Base-by-base conservation (phyloP, 768 basidiomycete genomes). In the Calocybe cyanea region DNA sequence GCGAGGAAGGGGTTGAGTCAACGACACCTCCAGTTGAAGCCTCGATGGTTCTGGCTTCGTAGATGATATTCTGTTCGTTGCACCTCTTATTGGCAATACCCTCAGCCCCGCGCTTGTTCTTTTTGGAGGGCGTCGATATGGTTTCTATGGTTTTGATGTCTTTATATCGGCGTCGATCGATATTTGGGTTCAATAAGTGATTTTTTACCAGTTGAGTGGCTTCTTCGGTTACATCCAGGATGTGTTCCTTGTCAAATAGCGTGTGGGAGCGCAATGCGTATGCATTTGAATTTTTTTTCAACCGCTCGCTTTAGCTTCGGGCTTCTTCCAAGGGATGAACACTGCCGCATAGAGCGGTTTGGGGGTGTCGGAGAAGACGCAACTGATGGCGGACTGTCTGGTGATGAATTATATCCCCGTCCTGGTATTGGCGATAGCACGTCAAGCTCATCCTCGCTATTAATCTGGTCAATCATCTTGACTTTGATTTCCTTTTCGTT, bases 361-460 rank as follows among this genome's bases (percentile, higher is more conserved):
- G 18, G 10, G 24, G 15, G 24, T 3, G 21, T 25, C 14, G 20
- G 3, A 34, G 32, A 25, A 24, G 33, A n/a, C 7, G 15, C 17
- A 18, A 38, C 39, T 13, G 20, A 2, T 13, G 40, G 30, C 2
- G 25, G 25, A 7, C 13, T 30, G 13, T 17, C 15, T 17, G 14
- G 15, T 19, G 34, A n/a, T 24, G 19, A 43, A 20, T 36, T 51
- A 20, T 44, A 19, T 13, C 45, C 32, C 10, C 18, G 23, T 45
- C 33, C 35, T 33, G 28, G 24, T 23, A 55, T 43, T 10, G 55
- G 57, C 21, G 60, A 55, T 20, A 63, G 45, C 40, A 50, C 45
- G 38, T 53, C 45, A 36, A 63, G 52, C 38, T 63, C 62, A 33
- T 63, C 61, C 11, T 47, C 52, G 36, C 55, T 56, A 19, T 32